A percentile compares a stretch with the other conserved stretches of the same genome.
Evolutionary conservation across 331 rosid genomes (phyloP).

Genomic region (Malus hybrid): DNA sequence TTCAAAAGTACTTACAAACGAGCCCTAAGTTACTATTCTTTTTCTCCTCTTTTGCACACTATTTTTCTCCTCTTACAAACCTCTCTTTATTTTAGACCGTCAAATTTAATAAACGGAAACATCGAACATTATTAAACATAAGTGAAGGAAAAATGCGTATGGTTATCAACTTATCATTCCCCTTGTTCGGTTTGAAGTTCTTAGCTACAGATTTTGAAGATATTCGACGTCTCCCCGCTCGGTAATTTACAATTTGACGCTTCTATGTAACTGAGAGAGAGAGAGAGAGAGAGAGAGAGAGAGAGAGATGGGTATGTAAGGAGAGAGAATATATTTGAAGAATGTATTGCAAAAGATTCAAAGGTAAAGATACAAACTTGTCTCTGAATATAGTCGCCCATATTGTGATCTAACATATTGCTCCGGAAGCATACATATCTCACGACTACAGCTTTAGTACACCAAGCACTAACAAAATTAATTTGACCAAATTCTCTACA

Average conservation of each 20-base stretch:
- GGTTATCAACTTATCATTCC: background rate
- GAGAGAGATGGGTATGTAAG: background rate
- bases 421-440: slow-evolving; percentile 36
- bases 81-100: too few species aligned
- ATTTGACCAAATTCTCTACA: slow-evolving; percentile 46
- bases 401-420: slow-evolving; percentile 33
- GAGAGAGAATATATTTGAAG: background rate
- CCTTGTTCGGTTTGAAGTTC: background rate
- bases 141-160: too few species aligned
- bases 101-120: too few species aligned
- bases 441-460: slow-evolving; percentile 28
- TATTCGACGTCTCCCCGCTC: background rate
- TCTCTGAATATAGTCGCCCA: slow-evolving; percentile 30
- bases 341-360: slow-evolving; percentile 30
- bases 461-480: slow-evolving; percentile 44
- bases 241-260: too few species aligned
- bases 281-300: background rate
- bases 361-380: slow-evolving; percentile 48
- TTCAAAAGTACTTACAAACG: too few species aligned
- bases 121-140: too few species aligned
- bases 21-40: too few species aligned
- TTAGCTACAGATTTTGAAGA: background rate
- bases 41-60: too few species aligned
- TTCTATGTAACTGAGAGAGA: background rate
- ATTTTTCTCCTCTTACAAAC: too few species aligned